These are phyloP conservation scores for Nakazawaea sp. DNA, from an alignment of 805 yeast genomes.

Conservation along the genomic window DNA sequence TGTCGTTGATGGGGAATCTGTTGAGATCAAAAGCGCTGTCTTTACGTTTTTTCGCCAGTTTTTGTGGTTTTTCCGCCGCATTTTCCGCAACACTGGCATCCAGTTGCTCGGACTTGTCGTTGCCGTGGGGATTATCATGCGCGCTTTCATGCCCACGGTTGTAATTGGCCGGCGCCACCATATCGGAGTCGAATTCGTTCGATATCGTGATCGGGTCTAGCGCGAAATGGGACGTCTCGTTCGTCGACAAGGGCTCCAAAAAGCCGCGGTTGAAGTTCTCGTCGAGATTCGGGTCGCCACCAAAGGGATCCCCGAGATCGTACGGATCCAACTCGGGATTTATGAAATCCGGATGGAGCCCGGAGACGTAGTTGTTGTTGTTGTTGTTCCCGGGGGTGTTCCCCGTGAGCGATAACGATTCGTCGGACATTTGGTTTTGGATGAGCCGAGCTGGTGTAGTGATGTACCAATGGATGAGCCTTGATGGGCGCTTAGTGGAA, in stretches of 20 bases:
- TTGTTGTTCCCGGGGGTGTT: slow-evolving; percentile 2
- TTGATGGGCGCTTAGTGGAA: too few species aligned
- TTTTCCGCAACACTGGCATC: not conserved
- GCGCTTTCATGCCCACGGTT: not conserved
- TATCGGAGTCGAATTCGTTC: slow-evolving; percentile 3
- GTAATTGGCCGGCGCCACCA: not conserved
- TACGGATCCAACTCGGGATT: slow-evolving; percentile 7
- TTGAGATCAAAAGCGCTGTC: slow-evolving; percentile 9
- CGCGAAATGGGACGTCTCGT: slow-evolving; percentile 3
- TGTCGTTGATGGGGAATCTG: slow-evolving; percentile 1
- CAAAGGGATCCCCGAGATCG: slow-evolving; percentile 9
- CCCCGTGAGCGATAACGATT: slow-evolving; percentile 5
- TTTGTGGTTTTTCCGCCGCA: not conserved
- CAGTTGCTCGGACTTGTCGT: not conserved
- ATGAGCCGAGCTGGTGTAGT: not conserved
- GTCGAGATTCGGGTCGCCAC: not conserved
- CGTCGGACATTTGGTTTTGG: slow-evolving; percentile 1
- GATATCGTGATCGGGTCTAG: slow-evolving; percentile 8
- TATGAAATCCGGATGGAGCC: slow-evolving; percentile 1
- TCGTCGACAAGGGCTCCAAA: not conserved
- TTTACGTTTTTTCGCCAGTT: not conserved
- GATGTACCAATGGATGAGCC: not conserved
- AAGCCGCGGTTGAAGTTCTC: slow-evolving; percentile 3
- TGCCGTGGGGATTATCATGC: not conserved
- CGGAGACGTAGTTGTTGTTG: not conserved